Evolutionary conservation across 352 stramenopile species (phyloP), one percentile per base, ranked within the genome.

Genomic region (Pilasporangium apinafurcum): DNA sequence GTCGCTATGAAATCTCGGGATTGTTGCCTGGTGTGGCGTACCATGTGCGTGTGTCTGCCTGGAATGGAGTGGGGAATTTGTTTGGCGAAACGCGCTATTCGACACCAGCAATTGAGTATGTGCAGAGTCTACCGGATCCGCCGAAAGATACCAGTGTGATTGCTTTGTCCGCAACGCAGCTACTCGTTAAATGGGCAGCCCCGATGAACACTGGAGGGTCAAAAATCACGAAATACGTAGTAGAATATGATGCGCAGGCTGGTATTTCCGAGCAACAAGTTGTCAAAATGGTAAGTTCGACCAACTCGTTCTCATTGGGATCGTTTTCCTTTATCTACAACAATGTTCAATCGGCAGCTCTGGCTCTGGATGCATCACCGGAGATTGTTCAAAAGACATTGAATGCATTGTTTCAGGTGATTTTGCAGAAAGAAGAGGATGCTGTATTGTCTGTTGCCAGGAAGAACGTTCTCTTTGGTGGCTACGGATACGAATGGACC

Each of bases 31-130:
- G 59, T 0, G 64, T 89, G 4, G 44, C 53, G 0, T 96, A 95
- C 39, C 83, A 96, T 37, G 83, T 96, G 2, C 82, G 86, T 5
- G 83, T 98, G 0, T 90, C 87, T n/a, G 83, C 94, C 5, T 97
- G 79, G 73, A 97, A 97, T 50, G 90, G 93, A 21, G 91, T 98
- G 3, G 73, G 88, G 4, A 76, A 82, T 14, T 51, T 83, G 3
- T 96, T 94, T 51, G 83, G 92, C 14, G 63, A 87, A 18, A 74
- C 68, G 1, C 79, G 66, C 36, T 86, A 86, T 41, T 88, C 73
- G 0, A 94, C 76, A 2, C 89, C 90, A 8, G 83, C 86, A n/a
- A 43, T 77, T 8, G 56, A 67, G 22, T 21, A 54, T 8, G 63
- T 68, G 1, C 68, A 83, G 22, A 48, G 4, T 0, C 27, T 34